These are phyloP conservation scores for Tolypocladium paradoxum DNA, from an alignment of 2,329 filamentous ascomycete species.

Conservation along the genomic window DNA sequence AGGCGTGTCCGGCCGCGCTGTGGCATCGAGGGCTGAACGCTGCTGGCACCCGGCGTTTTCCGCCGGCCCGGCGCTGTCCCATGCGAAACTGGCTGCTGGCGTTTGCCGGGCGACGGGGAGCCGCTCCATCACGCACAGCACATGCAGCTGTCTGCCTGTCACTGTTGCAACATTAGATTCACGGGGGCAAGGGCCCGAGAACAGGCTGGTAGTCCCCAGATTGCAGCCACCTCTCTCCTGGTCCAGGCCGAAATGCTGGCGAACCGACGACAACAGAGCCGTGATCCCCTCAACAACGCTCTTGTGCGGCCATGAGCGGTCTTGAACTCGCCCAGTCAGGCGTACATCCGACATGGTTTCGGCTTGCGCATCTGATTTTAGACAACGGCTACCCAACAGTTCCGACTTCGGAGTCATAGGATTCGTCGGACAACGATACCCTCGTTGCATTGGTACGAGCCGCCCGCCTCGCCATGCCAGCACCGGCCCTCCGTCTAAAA, in stretches of 20 bases:
- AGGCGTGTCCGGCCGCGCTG: not conserved
- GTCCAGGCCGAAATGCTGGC: not conserved
- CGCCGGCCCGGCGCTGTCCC: slow-evolving; percentile 2
- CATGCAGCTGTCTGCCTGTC: too few species aligned
- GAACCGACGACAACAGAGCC: not conserved
- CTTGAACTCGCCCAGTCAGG: not conserved
- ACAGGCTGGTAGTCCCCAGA: not conserved
- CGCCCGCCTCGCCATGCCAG: too few species aligned
- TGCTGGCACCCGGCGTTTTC: slow-evolving; percentile 2
- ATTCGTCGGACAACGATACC: not conserved
- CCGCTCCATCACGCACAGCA: not conserved
- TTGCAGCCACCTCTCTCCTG: not conserved
- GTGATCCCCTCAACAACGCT: not conserved
- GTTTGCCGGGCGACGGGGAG: slow-evolving; percentile 2
- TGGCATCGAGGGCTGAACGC: not conserved
- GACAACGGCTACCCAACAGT: not conserved
- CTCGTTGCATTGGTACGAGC: not conserved
- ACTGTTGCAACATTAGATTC: too few species aligned
- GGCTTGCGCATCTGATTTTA: not conserved
- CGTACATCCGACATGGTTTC: not conserved
- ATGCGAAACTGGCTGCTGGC: slow-evolving; percentile 3
- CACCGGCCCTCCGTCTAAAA: not conserved
- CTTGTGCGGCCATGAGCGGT: too few species aligned
- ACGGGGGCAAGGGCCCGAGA: not conserved
- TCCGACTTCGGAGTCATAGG: not conserved